Conservation (phyloP, 805 yeast species). For the Cyberlindnera samutprakarnensis region DNA sequence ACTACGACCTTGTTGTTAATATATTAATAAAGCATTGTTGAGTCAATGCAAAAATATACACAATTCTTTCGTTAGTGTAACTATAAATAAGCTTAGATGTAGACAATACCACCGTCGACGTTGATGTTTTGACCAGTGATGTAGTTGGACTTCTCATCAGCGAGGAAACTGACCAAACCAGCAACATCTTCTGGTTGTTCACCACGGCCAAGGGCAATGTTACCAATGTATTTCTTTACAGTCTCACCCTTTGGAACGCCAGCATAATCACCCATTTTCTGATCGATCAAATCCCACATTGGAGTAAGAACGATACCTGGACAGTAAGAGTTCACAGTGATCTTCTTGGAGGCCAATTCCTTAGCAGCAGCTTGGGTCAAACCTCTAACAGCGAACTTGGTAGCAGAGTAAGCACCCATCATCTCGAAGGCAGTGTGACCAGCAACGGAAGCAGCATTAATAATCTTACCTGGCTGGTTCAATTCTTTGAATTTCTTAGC, state of each 20-base stretch:
- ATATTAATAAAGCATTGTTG: too few species aligned
- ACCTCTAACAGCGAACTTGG: conserved; percentile 31
- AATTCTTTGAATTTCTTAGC: conserved; percentile 21
- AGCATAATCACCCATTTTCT: conserved; percentile 17
- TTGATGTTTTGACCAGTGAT: conserved; percentile 29
- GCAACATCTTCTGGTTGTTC: conserved; percentile 31
- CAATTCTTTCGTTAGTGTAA: too few species aligned
- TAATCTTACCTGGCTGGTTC: conserved; percentile 29
- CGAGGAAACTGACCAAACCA: conserved; percentile 27
- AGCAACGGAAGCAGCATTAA: conserved; percentile 30
- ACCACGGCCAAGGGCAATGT: conserved; percentile 28
- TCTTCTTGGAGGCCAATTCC: conserved; percentile 28
- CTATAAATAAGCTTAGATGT: too few species aligned
- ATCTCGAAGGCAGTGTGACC: conserved; percentile 26
- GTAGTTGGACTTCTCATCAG: conserved; percentile 27
- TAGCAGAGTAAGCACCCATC: conserved; percentile 26
- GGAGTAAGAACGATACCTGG: conserved; percentile 34
- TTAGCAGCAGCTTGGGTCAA: conserved; percentile 31
- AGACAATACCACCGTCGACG: conserved; percentile 31
- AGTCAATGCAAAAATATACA: too few species aligned
- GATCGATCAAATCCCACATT: conserved; percentile 27
- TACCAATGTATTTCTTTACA: conserved; percentile 18
- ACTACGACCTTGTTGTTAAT: too few species aligned
- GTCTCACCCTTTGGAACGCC: conserved; percentile 24
- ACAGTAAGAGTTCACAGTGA: conserved; percentile 31